These are phyloP conservation scores for Ophiostoma himal-ulmi DNA, from an alignment of 2,329 filamentous ascomycete genomes.

Conservation along the genomic window DNA sequence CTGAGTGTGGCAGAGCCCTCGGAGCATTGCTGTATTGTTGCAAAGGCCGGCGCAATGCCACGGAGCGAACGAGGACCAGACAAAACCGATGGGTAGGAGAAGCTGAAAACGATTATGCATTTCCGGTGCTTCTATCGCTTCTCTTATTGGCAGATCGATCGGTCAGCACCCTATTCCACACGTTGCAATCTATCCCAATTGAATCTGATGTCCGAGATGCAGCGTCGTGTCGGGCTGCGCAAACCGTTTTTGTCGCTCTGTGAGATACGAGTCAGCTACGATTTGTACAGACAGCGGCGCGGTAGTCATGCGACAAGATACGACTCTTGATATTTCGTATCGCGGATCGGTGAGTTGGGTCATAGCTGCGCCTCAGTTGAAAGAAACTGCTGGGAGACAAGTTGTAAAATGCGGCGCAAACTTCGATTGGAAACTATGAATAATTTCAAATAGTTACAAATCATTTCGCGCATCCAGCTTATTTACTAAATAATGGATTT, in stretches of 20 bases:
- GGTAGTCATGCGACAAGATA: not conserved
- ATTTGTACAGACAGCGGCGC: not conserved
- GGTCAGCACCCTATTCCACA: constrained; percentile 8
- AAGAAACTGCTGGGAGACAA: not conserved
- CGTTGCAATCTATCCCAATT: not conserved
- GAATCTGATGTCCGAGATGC: not conserved
- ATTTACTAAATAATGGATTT: not conserved
- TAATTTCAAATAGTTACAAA: not conserved
- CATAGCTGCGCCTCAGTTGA: not conserved
- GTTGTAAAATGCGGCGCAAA: not conserved
- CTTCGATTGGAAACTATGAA: not conserved
- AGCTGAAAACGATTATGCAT: constrained; percentile 7
- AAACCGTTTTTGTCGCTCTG: not conserved
- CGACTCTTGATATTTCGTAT: not conserved
- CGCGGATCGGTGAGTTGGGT: not conserved
- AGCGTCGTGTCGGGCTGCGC: constrained; percentile 2
- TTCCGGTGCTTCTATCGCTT: not conserved
- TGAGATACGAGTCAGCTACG: not conserved
- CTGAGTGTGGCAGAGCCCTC: constrained; percentile 11
- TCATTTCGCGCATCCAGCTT: not conserved
- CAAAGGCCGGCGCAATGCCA: not conserved
- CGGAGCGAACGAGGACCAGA: not conserved
- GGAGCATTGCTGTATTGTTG: not conserved
- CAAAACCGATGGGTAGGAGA: not conserved
- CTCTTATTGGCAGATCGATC: not conserved